Evolutionary conservation across 2,329 filamentous ascomycete species (phyloP).

Genomic region (Falciphora oryzae): DNA sequence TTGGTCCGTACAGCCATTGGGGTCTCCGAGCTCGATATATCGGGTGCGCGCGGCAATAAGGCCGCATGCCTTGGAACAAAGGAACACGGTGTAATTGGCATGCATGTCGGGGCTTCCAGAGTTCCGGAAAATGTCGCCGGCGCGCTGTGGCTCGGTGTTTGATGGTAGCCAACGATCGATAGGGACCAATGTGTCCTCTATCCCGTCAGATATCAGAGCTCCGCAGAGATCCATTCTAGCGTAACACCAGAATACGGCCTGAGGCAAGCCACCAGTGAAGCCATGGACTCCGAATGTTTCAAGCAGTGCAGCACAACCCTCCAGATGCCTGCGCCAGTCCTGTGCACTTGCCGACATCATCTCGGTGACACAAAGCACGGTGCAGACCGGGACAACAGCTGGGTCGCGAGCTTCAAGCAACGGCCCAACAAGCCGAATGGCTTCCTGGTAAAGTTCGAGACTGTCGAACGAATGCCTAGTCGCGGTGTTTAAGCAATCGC

Average conservation of each 20-base stretch:
- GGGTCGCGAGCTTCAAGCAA: slow-evolving; percentile 27
- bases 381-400: slow-evolving; percentile 31
- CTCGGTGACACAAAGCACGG: slow-evolving; percentile 34
- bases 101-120: slow-evolving; percentile 43
- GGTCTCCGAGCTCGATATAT: slow-evolving; percentile 39
- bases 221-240: slow-evolving; percentile 54
- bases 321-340: slow-evolving; percentile 51
- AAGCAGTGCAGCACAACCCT: slow-evolving; percentile 51
- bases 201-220: slow-evolving; percentile 48
- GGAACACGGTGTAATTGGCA: slow-evolving; percentile 54
- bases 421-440: slow-evolving; percentile 37
- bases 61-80: slow-evolving; percentile 46
- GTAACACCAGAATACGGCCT: slow-evolving; percentile 55
- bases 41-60: slow-evolving; percentile 43
- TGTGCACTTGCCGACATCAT: slow-evolving; percentile 35
- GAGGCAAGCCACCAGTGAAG: slow-evolving; percentile 43
- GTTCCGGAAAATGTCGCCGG: slow-evolving; percentile 28
- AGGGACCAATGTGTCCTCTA: slow-evolving; percentile 44
- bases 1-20: slow-evolving; percentile 35
- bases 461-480: slow-evolving; percentile 39
- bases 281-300: slow-evolving; percentile 48
- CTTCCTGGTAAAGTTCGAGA: slow-evolving; percentile 49
- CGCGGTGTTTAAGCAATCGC: too few relatives aligned
- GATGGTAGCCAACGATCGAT: slow-evolving; percentile 41
- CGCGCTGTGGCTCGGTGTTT: slow-evolving; percentile 29